Conservation (phyloP, 2,329 filamentous ascomycete genomes). For the Bipolaris victoriae region DNA sequence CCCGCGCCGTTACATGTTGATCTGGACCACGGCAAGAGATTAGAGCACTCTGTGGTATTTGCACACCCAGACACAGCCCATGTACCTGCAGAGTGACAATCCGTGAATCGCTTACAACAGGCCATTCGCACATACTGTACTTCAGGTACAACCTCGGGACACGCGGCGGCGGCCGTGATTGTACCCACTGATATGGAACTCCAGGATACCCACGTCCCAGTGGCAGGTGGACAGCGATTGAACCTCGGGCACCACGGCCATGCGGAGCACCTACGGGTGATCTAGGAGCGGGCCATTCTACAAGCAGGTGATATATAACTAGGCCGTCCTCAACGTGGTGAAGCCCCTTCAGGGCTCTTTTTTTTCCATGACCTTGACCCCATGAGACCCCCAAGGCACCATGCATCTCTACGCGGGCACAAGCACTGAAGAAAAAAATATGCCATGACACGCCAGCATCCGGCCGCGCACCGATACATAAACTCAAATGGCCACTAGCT, state of each 20-base stretch:
- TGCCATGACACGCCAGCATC: slow-evolving; percentile 26
- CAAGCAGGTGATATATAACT: slow-evolving; percentile 33
- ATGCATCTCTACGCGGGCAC: slow-evolving; percentile 22
- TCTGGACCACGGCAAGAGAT: not conserved
- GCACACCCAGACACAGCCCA: not conserved
- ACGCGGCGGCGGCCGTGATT: not conserved
- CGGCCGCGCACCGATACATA: slow-evolving; percentile 32
- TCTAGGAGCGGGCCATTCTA: slow-evolving; percentile 28
- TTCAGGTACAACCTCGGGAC: not conserved
- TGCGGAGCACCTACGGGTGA: slow-evolving; percentile 35
- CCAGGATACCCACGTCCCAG: slow-evolving; percentile 7
- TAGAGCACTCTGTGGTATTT: not conserved
- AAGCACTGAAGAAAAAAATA: slow-evolving; percentile 16
- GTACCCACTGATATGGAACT: slow-evolving; percentile 11
- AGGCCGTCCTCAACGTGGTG: slow-evolving; percentile 25
- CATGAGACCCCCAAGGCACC: slow-evolving; percentile 29
- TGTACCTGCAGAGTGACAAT: not conserved
- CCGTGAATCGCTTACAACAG: not conserved
- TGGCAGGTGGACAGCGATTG: slow-evolving; percentile 4
- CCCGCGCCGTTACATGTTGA: slow-evolving; percentile 1
- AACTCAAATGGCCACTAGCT: slow-evolving; percentile 18
- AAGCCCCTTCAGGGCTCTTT: slow-evolving; percentile 11
- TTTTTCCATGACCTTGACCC: slow-evolving; percentile 26
- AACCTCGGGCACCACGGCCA: slow-evolving; percentile 37
- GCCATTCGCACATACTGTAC: not conserved